phyloP scores from a whole-genome alignment of 805 yeast species.

The Diddensiella santjacobensis region DNA sequence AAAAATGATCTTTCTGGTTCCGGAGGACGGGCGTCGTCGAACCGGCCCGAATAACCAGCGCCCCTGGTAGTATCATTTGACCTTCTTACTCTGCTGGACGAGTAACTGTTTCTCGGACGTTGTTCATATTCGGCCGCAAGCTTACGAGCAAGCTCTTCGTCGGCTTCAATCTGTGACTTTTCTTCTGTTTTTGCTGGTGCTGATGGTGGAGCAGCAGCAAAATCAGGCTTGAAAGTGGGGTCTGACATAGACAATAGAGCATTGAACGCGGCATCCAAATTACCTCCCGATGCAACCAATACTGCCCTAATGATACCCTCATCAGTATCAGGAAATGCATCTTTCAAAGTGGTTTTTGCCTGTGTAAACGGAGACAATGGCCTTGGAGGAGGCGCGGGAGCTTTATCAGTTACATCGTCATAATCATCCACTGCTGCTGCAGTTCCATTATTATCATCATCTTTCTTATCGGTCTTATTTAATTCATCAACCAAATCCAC shows the following conservation, averaged over 20 bases:
- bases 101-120: slow-evolving; percentile 11
- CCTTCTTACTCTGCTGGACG: slow-evolving; percentile 12
- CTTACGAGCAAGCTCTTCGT: slow-evolving; percentile 77
- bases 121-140: slow-evolving; percentile 46
- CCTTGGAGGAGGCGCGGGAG: slow-evolving; percentile 53
- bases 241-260: slow-evolving; percentile 80
- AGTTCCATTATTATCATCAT: slow-evolving; percentile 11
- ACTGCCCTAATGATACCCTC: slow-evolving; percentile 69
- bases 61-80: slow-evolving; percentile 9
- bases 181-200: slow-evolving; percentile 23
- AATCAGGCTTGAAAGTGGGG: slow-evolving; percentile 29
- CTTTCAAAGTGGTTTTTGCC: slow-evolving; percentile 59
- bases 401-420: slow-evolving; percentile 8
- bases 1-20: slow-evolving; percentile 31
- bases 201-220: slow-evolving; percentile 32
- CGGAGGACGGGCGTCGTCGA: slow-evolving; percentile 24
- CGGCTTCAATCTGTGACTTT: slow-evolving; percentile 55
- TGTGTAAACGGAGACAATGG: slow-evolving; percentile 59
- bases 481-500: slow-evolving; percentile 4
- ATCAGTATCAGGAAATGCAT: slow-evolving; percentile 82
- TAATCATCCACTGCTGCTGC: slow-evolving; percentile 7
- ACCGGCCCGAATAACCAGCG: slow-evolving; percentile 25
- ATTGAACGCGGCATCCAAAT: slow-evolving; percentile 80
- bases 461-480: background rate
- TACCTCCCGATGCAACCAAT: slow-evolving; percentile 79